Conservation (phyloP, 1,139 yeast species). For the Saccharomyces hybrid region DNA sequence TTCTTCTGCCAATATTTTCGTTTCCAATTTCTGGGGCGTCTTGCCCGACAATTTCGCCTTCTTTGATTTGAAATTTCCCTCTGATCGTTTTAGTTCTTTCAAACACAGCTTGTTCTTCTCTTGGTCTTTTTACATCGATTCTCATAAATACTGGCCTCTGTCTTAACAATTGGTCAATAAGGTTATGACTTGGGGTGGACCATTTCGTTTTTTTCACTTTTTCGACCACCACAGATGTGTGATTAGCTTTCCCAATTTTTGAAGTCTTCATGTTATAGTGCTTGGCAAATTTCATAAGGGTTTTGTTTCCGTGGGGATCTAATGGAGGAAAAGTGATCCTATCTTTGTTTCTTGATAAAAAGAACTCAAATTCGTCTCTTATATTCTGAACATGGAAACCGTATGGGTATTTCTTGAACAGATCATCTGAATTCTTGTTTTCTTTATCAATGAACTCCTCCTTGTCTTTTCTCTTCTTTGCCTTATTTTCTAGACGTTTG, state of each 20-base stretch:
- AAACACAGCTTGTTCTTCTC: slow-evolving; percentile 30
- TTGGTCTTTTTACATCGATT: slow-evolving; percentile 49
- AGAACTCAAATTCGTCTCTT: slow-evolving; percentile 53
- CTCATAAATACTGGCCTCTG: slow-evolving; percentile 60
- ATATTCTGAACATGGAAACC: slow-evolving; percentile 62
- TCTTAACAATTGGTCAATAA: slow-evolving; percentile 41
- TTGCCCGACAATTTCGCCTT: slow-evolving; percentile 87
- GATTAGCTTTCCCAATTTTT: slow-evolving; percentile 47
- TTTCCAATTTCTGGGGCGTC: slow-evolving; percentile 72
- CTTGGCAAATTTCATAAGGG: slow-evolving; percentile 52
- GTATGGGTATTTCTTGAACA: slow-evolving; percentile 57
- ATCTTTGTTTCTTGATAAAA: slow-evolving; percentile 45
- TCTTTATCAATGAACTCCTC: slow-evolving; percentile 33
- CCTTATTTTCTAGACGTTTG: slow-evolving; percentile 40
- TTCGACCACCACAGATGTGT: slow-evolving; percentile 46
- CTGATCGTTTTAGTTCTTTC: slow-evolving; percentile 12
- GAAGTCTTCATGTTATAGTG: slow-evolving; percentile 49
- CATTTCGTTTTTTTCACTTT: slow-evolving; percentile 50
- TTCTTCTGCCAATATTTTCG: slow-evolving; percentile 69
- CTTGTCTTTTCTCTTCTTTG: slow-evolving; percentile 35
- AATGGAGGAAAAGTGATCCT: slow-evolving; percentile 76
- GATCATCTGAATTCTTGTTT: slow-evolving; percentile 37
- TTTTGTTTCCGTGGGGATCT: slow-evolving; percentile 70
- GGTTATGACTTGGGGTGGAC: slow-evolving; percentile 46
- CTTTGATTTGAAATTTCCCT: slow-evolving; percentile 44